Percentiles rank a stretch among this genome's conserved stretches.
These are phyloP conservation scores for Dalbergia cochinchinensis DNA, from an alignment of 306 rosid genomes.

Conservation along the genomic window DNA sequence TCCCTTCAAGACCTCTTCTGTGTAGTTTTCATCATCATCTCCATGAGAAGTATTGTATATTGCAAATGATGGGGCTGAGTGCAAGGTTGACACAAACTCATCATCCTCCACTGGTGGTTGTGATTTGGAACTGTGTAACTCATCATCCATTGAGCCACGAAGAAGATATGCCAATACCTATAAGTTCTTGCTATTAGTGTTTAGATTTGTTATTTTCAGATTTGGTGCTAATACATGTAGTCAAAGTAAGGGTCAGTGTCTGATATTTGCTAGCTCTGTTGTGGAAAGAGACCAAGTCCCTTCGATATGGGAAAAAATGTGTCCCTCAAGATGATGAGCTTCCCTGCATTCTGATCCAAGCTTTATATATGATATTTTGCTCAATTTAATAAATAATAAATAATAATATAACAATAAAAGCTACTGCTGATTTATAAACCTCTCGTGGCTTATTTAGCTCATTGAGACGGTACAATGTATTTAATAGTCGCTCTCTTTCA, in stretches of 20 bases:
- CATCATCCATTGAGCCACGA: constrained; percentile 47
- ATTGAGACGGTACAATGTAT: too few species aligned
- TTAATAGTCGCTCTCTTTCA: too few species aligned
- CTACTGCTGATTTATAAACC: too few species aligned
- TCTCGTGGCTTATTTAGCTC: too few species aligned
- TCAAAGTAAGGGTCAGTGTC: constrained; percentile 8
- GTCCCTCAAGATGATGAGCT: neutral
- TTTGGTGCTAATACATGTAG: neutral
- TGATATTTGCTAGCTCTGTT: neutral
- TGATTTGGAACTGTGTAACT: constrained; percentile 28
- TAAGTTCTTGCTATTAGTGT: neutral
- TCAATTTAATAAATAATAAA: too few species aligned
- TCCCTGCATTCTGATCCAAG: constrained; percentile 22
- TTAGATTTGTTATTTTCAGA: constrained; percentile 4
- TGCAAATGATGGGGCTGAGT: constrained; percentile 71
- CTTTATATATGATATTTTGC: neutral
- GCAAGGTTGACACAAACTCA: constrained; percentile 47
- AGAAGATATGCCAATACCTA: constrained; percentile 18
- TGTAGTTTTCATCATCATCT: constrained; percentile 44
- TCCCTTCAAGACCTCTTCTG: constrained; percentile 55
- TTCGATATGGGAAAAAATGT: constrained; percentile 1
- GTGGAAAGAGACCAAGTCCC: constrained; percentile 1
- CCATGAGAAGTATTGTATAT: constrained; percentile 51
- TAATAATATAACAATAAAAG: too few species aligned
- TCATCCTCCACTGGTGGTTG: constrained; percentile 6